phyloP scores from a whole-genome alignment of 2,329 filamentous ascomycete species.

The Diaporthe sp. region DNA sequence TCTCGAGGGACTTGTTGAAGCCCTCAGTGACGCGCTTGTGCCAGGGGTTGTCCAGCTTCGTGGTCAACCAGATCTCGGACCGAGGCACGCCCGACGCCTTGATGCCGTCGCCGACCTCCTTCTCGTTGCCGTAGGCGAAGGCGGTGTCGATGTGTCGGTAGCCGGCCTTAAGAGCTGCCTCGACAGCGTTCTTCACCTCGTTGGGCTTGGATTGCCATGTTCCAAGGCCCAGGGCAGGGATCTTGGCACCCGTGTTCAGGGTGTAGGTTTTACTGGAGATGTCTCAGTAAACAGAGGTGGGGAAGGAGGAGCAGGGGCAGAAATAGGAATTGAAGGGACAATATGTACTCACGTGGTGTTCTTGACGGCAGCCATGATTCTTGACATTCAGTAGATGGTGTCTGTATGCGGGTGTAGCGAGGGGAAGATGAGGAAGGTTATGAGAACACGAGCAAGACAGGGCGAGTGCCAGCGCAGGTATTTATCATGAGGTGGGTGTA shows the following conservation, averaged over 20 bases:
- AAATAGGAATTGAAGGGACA: no score
- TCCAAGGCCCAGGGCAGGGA: slow-evolving; percentile 81
- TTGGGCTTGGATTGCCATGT: slow-evolving; percentile 83
- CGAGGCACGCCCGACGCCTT: slow-evolving; percentile 75
- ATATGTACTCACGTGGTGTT: slow-evolving; percentile 44
- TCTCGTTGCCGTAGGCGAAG: slow-evolving; percentile 83
- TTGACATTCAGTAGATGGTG: slow-evolving; percentile 31
- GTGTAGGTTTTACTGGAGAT: slow-evolving; percentile 68
- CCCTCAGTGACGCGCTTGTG: slow-evolving; percentile 78
- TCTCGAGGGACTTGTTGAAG: slow-evolving; percentile 71
- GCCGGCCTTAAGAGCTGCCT: slow-evolving; percentile 75
- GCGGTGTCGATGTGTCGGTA: slow-evolving; percentile 86
- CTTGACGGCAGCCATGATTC: slow-evolving; percentile 50
- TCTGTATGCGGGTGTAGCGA: neutral
- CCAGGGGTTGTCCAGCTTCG: slow-evolving; percentile 81
- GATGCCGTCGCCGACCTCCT: slow-evolving; percentile 76
- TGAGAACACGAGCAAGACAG: neutral
- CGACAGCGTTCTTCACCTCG: slow-evolving; percentile 79
- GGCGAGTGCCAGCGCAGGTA: neutral
- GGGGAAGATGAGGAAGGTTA: neutral
- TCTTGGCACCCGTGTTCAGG: slow-evolving; percentile 83
- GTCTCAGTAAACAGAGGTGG: neutral
- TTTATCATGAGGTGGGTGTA: slow-evolving; percentile 12
- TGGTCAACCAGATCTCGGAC: slow-evolving; percentile 79
- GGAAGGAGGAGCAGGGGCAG: no score